phyloP scores from a whole-genome alignment of 805 yeast genomes.

The Wickerhamiella qilinensis region DNA sequence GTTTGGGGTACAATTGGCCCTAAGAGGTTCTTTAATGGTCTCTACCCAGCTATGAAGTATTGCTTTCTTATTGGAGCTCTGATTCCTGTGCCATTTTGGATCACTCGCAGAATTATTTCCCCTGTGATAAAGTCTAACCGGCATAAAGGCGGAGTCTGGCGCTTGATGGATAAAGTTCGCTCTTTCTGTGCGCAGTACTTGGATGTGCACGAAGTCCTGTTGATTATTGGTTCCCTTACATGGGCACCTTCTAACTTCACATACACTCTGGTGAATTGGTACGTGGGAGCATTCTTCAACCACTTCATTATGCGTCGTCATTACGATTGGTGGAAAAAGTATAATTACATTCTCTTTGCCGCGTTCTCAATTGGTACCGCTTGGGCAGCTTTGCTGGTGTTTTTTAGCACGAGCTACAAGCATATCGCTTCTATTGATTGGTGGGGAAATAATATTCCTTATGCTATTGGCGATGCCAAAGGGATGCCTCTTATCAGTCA shows the following conservation, averaged over 20 bases:
- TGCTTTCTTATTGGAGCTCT: constrained; percentile 42
- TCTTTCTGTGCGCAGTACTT: neutral
- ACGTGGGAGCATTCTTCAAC: constrained; percentile 28
- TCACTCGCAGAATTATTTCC: constrained; percentile 2
- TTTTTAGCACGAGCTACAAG: constrained; percentile 32
- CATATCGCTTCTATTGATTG: constrained; percentile 30
- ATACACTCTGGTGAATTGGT: constrained; percentile 13
- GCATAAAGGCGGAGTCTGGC: neutral
- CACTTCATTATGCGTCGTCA: constrained; percentile 31
- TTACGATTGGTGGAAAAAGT: constrained; percentile 39
- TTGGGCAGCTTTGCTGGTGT: constrained; percentile 39
- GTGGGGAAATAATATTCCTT: constrained; percentile 46
- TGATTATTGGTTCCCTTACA: constrained; percentile 29
- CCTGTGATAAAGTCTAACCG: neutral
- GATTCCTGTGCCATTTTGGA: constrained; percentile 13
- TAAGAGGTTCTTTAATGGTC: constrained; percentile 28
- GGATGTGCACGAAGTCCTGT: constrained; percentile 24
- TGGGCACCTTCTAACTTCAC: constrained; percentile 21
- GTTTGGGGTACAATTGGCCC: constrained; percentile 51
- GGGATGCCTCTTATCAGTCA: constrained; percentile 8
- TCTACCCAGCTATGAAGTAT: constrained; percentile 47
- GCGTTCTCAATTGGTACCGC: constrained; percentile 51
- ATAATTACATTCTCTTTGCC: constrained; percentile 36
- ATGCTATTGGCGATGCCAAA: constrained; percentile 8
- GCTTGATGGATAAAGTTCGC: neutral